These are phyloP conservation scores for Ceraceosorus guamensis DNA, from an alignment of 1,284 basidiomycete species.

Conservation along the genomic window DNA sequence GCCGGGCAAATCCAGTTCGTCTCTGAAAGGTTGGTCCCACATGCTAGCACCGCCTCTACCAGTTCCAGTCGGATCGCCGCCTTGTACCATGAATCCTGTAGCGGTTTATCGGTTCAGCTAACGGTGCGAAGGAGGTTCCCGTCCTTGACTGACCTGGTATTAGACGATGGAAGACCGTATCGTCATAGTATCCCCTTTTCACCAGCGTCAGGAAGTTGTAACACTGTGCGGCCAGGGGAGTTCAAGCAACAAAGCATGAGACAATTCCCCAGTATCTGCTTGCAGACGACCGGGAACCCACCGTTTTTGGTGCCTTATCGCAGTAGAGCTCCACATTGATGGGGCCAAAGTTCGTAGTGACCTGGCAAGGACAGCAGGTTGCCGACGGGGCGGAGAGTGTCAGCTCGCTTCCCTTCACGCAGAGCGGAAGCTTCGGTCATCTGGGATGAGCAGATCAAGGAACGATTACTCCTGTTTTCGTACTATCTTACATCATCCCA, in stretches of 20 bases:
- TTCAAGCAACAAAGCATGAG: neutral
- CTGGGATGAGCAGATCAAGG: no score
- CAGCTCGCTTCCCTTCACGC: neutral
- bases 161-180: slow-evolving; percentile 77
- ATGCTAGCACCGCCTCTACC: slow-evolving; percentile 85
- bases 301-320: slow-evolving; percentile 87
- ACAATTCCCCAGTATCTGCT: no score
- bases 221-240: slow-evolving; percentile 44
- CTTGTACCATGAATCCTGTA: slow-evolving; percentile 98
- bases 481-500: no score
- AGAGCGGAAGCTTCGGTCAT: no score
- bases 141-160: no score
- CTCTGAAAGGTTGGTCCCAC: slow-evolving; percentile 91
- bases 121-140: no score
- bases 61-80: slow-evolving; percentile 92
- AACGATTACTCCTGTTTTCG: no score
- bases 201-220: slow-evolving; percentile 80
- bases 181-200: slow-evolving; percentile 73
- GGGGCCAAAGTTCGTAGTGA: slow-evolving; percentile 80
- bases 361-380: slow-evolving; percentile 54
- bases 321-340: slow-evolving; percentile 87
- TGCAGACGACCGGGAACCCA: no score
- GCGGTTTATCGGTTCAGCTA: no score
- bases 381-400: no score
- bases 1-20: slow-evolving; percentile 64